Evolutionary conservation across 768 basidiomycete species (phyloP).

Genomic region (Termitomyces heimii): DNA sequence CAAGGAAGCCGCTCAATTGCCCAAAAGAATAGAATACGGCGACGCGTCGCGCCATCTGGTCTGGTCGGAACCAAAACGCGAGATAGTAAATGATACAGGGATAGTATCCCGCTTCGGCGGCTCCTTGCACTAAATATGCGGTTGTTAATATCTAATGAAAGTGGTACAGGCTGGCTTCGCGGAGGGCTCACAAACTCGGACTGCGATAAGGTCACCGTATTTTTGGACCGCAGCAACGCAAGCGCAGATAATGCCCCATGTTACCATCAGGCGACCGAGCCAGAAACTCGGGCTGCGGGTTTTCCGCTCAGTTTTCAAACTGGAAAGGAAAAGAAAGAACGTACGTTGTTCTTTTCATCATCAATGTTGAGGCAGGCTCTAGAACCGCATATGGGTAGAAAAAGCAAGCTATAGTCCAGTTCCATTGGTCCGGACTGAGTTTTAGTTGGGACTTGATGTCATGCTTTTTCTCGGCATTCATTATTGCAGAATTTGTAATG

Average conservation of each 20-base stretch:
- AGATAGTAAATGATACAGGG: slow-evolving; percentile 13
- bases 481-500: slow-evolving; percentile 10
- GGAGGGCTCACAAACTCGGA: slow-evolving; percentile 7
- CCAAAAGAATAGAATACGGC: slow-evolving; percentile 12
- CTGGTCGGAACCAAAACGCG: slow-evolving; percentile 12
- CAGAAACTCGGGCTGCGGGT: slow-evolving; percentile 10
- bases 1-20: slow-evolving; percentile 10
- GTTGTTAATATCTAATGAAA: background rate
- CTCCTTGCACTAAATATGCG: slow-evolving; percentile 7
- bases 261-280: slow-evolving; percentile 11
- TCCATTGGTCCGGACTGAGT: slow-evolving; percentile 9
- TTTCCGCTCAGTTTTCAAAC: background rate
- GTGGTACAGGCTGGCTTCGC: background rate
- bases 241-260: slow-evolving; percentile 10
- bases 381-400: slow-evolving; percentile 12
- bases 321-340: background rate
- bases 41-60: slow-evolving; percentile 6
- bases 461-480: slow-evolving; percentile 10
- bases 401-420: slow-evolving; percentile 12
- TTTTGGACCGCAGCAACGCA: slow-evolving; percentile 9
- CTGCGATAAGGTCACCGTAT: slow-evolving; percentile 5
- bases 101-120: slow-evolving; percentile 13
- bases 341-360: slow-evolving; percentile 12
- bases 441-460: slow-evolving; percentile 11
- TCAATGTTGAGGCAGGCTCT: slow-evolving; percentile 9